Base-by-base conservation (phyloP, 2,329 filamentous ascomycete genomes). In the Fusarium algeriense region DNA sequence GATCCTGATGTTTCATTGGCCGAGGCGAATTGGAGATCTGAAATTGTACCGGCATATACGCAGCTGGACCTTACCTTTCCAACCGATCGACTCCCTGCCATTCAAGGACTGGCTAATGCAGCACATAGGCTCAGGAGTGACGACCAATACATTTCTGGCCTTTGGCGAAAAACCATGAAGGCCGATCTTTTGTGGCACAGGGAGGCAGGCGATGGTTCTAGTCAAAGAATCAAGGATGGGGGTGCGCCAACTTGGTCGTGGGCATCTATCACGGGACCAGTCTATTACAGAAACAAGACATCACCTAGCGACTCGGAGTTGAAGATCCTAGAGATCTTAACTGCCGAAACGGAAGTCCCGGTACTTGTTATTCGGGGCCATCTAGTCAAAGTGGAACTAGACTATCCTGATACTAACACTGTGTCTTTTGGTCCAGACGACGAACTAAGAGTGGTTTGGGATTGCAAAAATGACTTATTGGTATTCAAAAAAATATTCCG, bases 201-300 rank as follows among this genome's bases (percentile, higher is more conserved):
- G 14, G 17, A 35, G 20, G 61, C 26, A 6, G 48, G 4, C 5
- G 40, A 60, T 54, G 15, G 9, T 7, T 19, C 26, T 4, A 30
- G 19, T 26, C 38, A 14, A 11, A 50, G 58, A 41, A 34, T 53
- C 3, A 15, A 28, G 3, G 41, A 62, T 12, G 49, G 60, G 3
- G 34, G 49, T 2, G 58, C 41, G 7, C 57, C 61, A 20, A 37
- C 61, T 2, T 64, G 61, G 61, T 64, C 61, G 4, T 64, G 61
- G 61, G 61, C 19, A 15, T 64, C 35, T 34, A 23, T 64, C 8
- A 62, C 26, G 1, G 61, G 35, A 15, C 48, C 32, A 37, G 15
- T 50, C 2, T 28, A 50, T 8, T 57, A 57, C 13, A n/a, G 7
- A 6, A 23, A 57, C 2, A 49, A 19, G 14, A 12, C 13, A 2